Evolutionary conservation across 192 early-diverging fungal genomes (phyloP), one percentile per base, ranked within the genome.

Genomic region (Paraglomus brasilianum): DNA sequence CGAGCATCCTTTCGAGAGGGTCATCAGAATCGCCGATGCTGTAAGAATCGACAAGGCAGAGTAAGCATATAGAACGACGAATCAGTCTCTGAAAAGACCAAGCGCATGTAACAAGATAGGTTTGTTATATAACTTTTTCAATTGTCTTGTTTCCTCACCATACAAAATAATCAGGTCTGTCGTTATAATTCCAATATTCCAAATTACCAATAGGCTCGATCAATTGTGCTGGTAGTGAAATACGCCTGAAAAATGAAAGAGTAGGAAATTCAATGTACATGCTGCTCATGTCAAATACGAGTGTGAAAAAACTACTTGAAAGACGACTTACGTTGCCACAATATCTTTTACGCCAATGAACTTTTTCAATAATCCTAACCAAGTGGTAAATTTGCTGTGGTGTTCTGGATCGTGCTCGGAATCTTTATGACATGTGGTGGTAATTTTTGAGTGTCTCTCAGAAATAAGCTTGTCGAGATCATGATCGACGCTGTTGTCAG

Each of bases 101-200:
- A n/a, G n/a, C n/a, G n/a, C n/a, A n/a, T n/a, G n/a, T n/a, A n/a
- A n/a, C n/a, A n/a, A n/a, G n/a, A n/a, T n/a, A n/a, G n/a, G n/a
- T n/a, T n/a, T n/a, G n/a, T n/a, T n/a, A n/a, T n/a, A n/a, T n/a
- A n/a, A n/a, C n/a, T n/a, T n/a, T n/a, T n/a, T n/a, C n/a, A n/a
- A n/a, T n/a, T n/a, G n/a, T n/a, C n/a, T n/a, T n/a, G 64, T 36
- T 43, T 0, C 40, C 60, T 44, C 72, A 74, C 81, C 71, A 71
- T 45, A 74, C 74, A 78, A 92, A 91, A 72, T 80, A 82, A 59
- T 90, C 86, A 1, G 91, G 91, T 5, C 87, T 86, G 59, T 92
- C 91, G 74, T 86, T 90, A 73, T 88, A 89, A 72, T 85, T 87
- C 86, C 86, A 88, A 77, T 88, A 86, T 73, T 92, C 91, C 42